These are phyloP conservation scores for Cryomyces antarcticus DNA, from an alignment of 495 filamentous ascomycete genomes.

Conservation along the genomic window DNA sequence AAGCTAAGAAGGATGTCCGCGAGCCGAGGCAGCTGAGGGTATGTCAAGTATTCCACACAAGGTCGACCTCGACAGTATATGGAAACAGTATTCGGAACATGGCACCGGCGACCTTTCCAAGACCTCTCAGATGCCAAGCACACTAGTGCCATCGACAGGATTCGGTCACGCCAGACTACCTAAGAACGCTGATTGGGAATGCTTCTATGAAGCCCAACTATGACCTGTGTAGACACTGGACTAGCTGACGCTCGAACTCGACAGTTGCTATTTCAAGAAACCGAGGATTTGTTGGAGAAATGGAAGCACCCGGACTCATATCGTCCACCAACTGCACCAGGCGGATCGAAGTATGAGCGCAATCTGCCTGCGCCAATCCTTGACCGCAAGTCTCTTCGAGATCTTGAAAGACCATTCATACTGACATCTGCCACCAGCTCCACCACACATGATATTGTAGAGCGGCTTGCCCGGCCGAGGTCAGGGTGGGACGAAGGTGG, in stretches of 20 bases:
- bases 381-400: slow-evolving; percentile 39
- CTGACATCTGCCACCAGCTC: slow-evolving; percentile 16
- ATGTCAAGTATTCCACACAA: slow-evolving; percentile 10
- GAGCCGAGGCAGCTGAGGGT: slow-evolving; percentile 82
- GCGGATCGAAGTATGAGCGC: slow-evolving; percentile 92
- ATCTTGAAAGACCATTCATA: not conserved
- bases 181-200: no score
- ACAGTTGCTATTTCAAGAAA: slow-evolving; percentile 63
- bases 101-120: no score
- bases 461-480: not conserved
- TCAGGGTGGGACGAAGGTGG: no score
- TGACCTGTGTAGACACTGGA: no score
- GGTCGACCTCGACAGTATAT: not conserved
- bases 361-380: slow-evolving; percentile 66
- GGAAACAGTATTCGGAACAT: not conserved
- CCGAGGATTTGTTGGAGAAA: slow-evolving; percentile 67
- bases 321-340: slow-evolving; percentile 67
- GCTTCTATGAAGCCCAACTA: no score
- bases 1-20: slow-evolving; percentile 69
- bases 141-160: no score
- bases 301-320: slow-evolving; percentile 99
- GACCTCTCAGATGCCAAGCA: no score
- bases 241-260: no score
- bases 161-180: no score
- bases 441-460: slow-evolving; percentile 23